Conservation (phyloP, 1,284 basidiomycete species). For the Pseudozyma pruni region DNA sequence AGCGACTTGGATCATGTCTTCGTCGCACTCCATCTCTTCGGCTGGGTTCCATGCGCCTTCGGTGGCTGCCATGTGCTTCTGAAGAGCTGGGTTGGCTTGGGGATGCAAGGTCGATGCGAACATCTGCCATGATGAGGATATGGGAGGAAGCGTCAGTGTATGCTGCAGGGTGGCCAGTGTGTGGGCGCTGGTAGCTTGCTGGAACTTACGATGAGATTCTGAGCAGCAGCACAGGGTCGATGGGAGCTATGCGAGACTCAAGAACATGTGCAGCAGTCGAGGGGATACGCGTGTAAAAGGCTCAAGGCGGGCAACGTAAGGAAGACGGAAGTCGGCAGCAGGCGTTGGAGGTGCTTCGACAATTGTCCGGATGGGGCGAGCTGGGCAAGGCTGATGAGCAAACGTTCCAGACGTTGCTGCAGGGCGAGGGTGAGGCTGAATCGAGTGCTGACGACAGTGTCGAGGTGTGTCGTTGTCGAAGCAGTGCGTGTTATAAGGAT, state of each 20-base stretch:
- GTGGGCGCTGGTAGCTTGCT: no score
- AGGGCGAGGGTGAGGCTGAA: background rate
- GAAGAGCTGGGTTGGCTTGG: constrained; percentile 15
- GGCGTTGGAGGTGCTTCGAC: background rate
- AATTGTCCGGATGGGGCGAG: background rate
- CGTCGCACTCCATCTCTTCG: constrained; percentile 49
- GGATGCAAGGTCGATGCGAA: constrained; percentile 24
- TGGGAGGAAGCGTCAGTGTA: constrained; percentile 7
- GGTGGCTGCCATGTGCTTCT: constrained; percentile 18
- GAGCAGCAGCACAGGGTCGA: constrained; percentile 7
- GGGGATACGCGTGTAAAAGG: no score
- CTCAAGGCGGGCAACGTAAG: no score
- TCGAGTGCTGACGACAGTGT: background rate
- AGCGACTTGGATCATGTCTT: constrained; percentile 20
- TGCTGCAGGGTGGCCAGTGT: background rate
- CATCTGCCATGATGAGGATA: constrained; percentile 14
- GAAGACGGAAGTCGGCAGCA: background rate
- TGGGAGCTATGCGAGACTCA: constrained; percentile 1
- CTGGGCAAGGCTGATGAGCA: constrained; percentile 5
- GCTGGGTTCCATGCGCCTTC: constrained; percentile 33
- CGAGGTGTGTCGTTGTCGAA: background rate
- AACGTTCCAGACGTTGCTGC: constrained; percentile 26
- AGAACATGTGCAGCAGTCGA: constrained; percentile 14
- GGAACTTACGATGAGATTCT: constrained; percentile 16
- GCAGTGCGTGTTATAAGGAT: background rate